Evolutionary conservation across 192 early-diverging fungal genomes (phyloP).

Genomic region (Cetraspora pellucida): DNA sequence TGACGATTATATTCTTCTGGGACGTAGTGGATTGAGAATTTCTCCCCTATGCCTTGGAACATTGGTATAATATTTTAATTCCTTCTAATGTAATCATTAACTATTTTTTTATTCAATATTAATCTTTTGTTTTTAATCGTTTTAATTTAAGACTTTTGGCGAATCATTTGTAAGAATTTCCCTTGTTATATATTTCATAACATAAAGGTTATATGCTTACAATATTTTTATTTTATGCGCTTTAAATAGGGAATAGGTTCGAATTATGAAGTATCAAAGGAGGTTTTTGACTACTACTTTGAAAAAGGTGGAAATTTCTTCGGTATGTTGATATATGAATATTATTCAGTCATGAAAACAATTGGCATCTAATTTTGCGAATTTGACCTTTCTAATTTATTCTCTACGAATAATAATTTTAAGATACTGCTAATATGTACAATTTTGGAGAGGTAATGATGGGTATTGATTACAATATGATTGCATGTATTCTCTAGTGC

Average conservation of each 20-base stretch:
- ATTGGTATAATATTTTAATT: slow-evolving; percentile 36
- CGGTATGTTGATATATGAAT: slow-evolving; percentile 34
- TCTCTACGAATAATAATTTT: neutral
- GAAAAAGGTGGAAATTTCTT: slow-evolving; percentile 54
- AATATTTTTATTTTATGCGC: neutral
- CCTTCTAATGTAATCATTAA: neutral
- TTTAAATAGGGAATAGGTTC: slow-evolving; percentile 40
- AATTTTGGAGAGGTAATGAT: neutral
- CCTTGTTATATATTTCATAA: neutral
- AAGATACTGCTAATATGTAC: neutral
- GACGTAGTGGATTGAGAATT: slow-evolving; percentile 43
- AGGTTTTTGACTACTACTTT: slow-evolving; percentile 51
- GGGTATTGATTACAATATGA: neutral
- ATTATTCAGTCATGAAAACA: too few relatives aligned
- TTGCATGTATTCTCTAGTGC: neutral
- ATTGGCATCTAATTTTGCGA: too few relatives aligned
- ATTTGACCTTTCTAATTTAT: neutral
- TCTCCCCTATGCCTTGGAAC: slow-evolving; percentile 45
- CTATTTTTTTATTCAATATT: neutral
- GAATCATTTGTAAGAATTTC: slow-evolving; percentile 39
- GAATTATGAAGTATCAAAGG: slow-evolving; percentile 48
- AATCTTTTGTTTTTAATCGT: neutral
- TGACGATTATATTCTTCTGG: slow-evolving; percentile 43
- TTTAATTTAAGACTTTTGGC: slow-evolving; percentile 41
- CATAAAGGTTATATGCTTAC: neutral